Base-by-base conservation (phyloP, 164 flowering plant genomes). In the Warburgia ugandensis region DNA sequence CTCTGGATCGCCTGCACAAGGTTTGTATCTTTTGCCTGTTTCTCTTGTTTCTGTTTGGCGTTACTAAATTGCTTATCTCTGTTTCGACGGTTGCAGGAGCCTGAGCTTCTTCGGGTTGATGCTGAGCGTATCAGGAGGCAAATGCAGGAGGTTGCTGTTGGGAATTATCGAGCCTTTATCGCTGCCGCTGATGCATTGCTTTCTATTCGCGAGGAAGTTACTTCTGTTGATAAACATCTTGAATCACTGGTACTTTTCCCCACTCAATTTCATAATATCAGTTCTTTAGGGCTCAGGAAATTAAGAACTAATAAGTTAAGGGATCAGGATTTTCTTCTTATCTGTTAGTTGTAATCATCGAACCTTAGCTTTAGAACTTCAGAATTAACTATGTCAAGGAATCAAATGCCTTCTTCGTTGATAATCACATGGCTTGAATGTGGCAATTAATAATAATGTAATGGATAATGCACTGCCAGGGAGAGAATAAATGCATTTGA, bases 1-100 rank as follows among this genome's bases (percentile, higher is more conserved):
- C 98, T n/a, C 87, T 92, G 28, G 98, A 92, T 74, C 96, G 98
- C 35, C 95, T 92, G 37, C 96, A 92, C 72, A 92, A 92, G 84
- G 94, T 82, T 21, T 10, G 3, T 48, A 7, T 27, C 29, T 17
- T 14, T 28, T 52, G 16, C 21, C 12, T 2, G 9, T 23, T 17
- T 16, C 10, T 51, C 9, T 19, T 28, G 1, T 38, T 29, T 29
- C 29, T n/a, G 1, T 29, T 16, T 22, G 28, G 16, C 19, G 3
- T 39, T 14, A 5, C 6, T 27, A 3, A 10, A 1, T 17, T 9
- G 14, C 20, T n/a, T 19, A 2, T 6, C 16, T 12, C 17, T 45
- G n/a, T 47, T 1, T 48, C 10, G 29, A 29, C 32, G 28, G 0
- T 48, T 54, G 37, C 30, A 83, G 96, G 98, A 92, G 58, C 98